These are phyloP conservation scores for Pseudogymnoascus sp. DNA, from an alignment of 2,329 filamentous ascomycete genomes.

Conservation along the genomic window DNA sequence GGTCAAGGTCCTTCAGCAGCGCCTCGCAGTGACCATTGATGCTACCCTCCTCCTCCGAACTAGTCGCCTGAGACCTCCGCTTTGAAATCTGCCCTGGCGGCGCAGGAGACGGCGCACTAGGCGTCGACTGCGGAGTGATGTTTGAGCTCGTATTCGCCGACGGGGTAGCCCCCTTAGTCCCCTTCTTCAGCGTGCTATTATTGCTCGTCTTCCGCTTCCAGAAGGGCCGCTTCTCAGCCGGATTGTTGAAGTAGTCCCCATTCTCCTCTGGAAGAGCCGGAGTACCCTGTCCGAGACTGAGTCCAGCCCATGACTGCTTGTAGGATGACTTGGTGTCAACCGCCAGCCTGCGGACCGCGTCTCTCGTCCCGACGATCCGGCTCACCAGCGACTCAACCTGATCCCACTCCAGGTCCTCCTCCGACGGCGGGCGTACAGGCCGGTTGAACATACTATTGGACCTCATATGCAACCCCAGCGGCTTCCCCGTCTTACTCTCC, in stretches of 20 bases:
- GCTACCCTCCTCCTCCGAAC: conserved; percentile 48
- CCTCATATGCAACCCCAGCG: conserved; percentile 28
- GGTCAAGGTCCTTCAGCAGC: conserved; percentile 76
- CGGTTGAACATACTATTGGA: conserved; percentile 16
- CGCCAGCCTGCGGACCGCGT: conserved; percentile 78
- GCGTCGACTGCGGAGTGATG: conserved; percentile 24
- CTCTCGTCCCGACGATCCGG: conserved; percentile 76
- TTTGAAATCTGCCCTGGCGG: conserved; percentile 18
- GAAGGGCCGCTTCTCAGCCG: conserved; percentile 61
- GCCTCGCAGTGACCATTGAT: conserved; percentile 77
- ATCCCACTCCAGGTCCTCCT: conserved; percentile 78
- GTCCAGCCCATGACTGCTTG: conserved; percentile 9
- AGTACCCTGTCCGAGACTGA: conserved; percentile 10
- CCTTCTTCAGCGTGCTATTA: conserved; percentile 17
- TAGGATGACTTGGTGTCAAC: conserved; percentile 63
- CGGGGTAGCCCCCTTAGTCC: not conserved
- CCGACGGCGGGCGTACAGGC: conserved; percentile 25
- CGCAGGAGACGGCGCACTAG: conserved; percentile 18
- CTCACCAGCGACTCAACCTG: conserved; percentile 80
- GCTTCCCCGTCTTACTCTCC: conserved; percentile 9
- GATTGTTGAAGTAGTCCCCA: conserved; percentile 41
- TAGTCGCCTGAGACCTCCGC: conserved; percentile 6
- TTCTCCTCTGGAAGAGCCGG: conserved; percentile 33
- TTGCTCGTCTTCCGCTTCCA: conserved; percentile 81
- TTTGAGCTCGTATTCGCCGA: conserved; percentile 15